A percentile compares a stretch with the other conserved stretches of the same genome.
Conservation (phyloP, 2,329 filamentous ascomycete genomes). For the Aspergillus awamori region DNA sequence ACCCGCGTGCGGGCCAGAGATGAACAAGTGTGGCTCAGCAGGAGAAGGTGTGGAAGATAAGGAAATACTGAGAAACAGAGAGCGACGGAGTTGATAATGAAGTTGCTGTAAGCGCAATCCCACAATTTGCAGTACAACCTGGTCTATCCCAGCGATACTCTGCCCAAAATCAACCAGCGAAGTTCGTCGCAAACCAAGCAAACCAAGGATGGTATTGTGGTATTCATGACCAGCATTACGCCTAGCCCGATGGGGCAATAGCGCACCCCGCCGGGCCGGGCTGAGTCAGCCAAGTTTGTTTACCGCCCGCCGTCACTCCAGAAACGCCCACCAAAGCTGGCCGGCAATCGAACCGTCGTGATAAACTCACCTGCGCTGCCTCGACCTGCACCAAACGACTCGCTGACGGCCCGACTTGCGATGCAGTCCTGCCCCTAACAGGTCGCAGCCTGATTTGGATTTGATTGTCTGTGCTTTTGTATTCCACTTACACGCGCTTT, state of each 20-base stretch:
- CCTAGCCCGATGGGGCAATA: slow-evolving; percentile 20
- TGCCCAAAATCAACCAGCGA: not conserved
- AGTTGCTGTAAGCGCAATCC: not conserved
- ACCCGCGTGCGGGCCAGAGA: slow-evolving; percentile 15
- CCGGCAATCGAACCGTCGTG: not conserved
- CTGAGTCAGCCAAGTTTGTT: slow-evolving; percentile 40
- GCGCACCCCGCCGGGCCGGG: slow-evolving; percentile 14
- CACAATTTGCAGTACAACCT: not conserved
- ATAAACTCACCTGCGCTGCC: slow-evolving; percentile 3
- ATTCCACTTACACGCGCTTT: not conserved
- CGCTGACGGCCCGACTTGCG: slow-evolving; percentile 11
- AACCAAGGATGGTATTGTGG: not conserved
- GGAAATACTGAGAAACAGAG: not conserved
- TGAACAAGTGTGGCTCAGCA: not conserved
- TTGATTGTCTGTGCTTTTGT: slow-evolving; percentile 15
- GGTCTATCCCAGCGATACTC: not conserved
- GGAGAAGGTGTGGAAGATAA: not conserved
- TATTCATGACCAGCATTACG: slow-evolving; percentile 18
- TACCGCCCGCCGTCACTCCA: slow-evolving; percentile 36
- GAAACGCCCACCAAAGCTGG: slow-evolving; percentile 27
- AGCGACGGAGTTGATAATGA: not conserved
- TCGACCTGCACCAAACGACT: slow-evolving; percentile 1
- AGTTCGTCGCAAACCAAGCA: not conserved
- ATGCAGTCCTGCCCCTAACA: slow-evolving; percentile 21
- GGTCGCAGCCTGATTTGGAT: slow-evolving; percentile 13